A percentile compares a stretch with the other conserved stretches of the same genome.
Evolutionary conservation across 2,329 filamentous ascomycete species (phyloP).

Genomic region (Nemania diffusa): DNA sequence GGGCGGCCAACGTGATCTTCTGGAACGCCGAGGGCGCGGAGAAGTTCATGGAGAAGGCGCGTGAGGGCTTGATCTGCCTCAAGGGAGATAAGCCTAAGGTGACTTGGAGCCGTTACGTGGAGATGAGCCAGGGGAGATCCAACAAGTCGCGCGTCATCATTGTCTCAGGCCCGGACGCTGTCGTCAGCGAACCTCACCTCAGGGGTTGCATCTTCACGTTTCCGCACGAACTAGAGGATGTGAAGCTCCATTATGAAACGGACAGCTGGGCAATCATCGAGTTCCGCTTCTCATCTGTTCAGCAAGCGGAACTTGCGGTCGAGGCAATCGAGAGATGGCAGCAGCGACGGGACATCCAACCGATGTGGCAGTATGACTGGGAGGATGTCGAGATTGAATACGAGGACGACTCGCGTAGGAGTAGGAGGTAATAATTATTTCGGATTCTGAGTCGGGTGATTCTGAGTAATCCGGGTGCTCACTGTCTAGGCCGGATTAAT

Average conservation of each 20-base stretch:
- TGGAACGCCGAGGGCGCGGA: neutral
- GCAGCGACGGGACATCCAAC: neutral
- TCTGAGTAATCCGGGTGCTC: too few species aligned
- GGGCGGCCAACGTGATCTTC: conserved; percentile 2
- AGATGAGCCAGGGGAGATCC: neutral
- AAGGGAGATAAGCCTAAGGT: neutral
- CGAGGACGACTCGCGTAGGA: neutral
- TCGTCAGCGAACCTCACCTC: neutral
- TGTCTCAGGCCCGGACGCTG: neutral
- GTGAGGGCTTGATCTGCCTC: neutral
- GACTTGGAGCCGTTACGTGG: neutral
- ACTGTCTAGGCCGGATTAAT: too few species aligned
- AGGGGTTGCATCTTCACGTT: neutral
- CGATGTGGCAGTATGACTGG: neutral
- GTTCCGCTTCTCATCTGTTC: conserved; percentile 4
- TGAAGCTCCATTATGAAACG: too few species aligned
- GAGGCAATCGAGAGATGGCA: neutral
- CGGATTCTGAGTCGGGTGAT: too few species aligned
- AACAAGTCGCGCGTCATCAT: neutral
- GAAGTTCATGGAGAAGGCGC: neutral
- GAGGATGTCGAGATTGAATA: neutral
- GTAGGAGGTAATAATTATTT: too few species aligned
- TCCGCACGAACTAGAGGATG: neutral
- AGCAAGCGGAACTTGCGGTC: neutral
- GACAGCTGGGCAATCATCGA: neutral